phyloP scores from a whole-genome alignment of 2,329 filamentous ascomycete genomes.

The Ascochyta fabae region DNA sequence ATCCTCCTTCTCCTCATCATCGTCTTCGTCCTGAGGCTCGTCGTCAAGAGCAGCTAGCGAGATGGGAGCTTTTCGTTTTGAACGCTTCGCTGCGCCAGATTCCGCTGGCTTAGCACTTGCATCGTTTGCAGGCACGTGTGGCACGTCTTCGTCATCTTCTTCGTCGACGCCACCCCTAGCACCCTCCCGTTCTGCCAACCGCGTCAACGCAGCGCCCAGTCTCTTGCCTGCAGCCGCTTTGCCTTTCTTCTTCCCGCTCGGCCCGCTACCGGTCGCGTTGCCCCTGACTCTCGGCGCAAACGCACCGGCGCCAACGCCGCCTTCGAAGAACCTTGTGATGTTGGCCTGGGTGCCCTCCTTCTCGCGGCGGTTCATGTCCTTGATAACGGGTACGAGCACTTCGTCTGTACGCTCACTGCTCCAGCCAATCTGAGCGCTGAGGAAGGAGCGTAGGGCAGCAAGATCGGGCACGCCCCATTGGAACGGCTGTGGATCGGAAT shows the following conservation, averaged over 20 bases:
- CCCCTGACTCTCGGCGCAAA: constrained; percentile 72
- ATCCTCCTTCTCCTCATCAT: constrained; percentile 33
- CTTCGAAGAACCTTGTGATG: constrained; percentile 90
- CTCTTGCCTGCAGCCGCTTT: constrained; percentile 41
- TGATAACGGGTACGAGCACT: constrained; percentile 91
- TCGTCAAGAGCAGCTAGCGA: constrained; percentile 7
- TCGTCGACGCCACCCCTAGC: constrained; percentile 31
- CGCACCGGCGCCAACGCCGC: constrained; percentile 71
- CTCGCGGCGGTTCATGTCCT: constrained; percentile 89
- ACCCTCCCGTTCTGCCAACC: constrained; percentile 38
- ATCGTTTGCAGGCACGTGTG: constrained; percentile 17
- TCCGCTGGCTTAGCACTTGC: constrained; percentile 1
- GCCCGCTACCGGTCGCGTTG: constrained; percentile 62
- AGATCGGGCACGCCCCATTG: constrained; percentile 97
- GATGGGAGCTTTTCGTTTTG: constrained; percentile 29
- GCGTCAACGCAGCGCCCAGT: constrained; percentile 42
- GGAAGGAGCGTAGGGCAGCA: constrained; percentile 79
- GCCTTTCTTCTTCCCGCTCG: constrained; percentile 59
- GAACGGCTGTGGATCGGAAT: constrained; percentile 77
- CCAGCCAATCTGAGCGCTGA: constrained; percentile 95
- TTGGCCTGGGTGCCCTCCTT: constrained; percentile 93
- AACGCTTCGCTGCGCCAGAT: constrained; percentile 16
- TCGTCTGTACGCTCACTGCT: constrained; percentile 90
- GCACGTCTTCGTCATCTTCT: constrained; percentile 20
- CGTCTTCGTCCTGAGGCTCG: constrained; percentile 19